Conservation (phyloP, 2,329 filamentous ascomycete genomes). For the Cladobotryum mycophilum region DNA sequence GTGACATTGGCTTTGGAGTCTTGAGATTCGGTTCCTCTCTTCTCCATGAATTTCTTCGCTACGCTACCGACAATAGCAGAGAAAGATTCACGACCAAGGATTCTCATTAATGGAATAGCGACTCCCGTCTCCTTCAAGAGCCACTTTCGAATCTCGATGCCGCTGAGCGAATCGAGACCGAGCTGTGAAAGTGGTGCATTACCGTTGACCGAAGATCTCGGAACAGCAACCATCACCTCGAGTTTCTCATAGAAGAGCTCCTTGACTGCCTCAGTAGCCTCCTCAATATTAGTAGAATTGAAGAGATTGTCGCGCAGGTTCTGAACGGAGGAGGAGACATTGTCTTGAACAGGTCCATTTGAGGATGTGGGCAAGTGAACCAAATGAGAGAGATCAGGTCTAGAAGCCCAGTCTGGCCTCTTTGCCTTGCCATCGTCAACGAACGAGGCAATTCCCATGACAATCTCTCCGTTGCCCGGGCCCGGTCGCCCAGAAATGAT, state of each 20-base stretch:
- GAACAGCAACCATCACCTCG: neutral
- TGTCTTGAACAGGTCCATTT: neutral
- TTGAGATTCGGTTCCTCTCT: too few species aligned
- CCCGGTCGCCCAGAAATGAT: neutral
- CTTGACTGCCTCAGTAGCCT: neutral
- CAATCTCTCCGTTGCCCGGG: neutral
- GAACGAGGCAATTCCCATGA: neutral
- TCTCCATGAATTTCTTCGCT: neutral
- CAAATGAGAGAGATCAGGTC: neutral
- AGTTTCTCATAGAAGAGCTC: neutral
- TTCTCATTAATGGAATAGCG: neutral
- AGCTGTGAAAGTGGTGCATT: neutral
- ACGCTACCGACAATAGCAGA: neutral
- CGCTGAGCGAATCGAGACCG: neutral
- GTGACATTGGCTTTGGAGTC: too few species aligned
- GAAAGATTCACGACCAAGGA: neutral
- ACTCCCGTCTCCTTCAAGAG: neutral
- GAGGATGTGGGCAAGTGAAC: neutral
- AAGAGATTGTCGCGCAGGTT: neutral
- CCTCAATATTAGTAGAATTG: neutral
- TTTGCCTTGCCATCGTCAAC: neutral
- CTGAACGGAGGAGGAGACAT: neutral
- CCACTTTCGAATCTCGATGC: conserved; percentile 1
- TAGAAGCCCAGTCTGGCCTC: neutral
- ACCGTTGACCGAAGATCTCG: neutral